These are phyloP conservation scores for Westerdykella sp. DNA, from an alignment of 2,329 filamentous ascomycete genomes.

Conservation along the genomic window DNA sequence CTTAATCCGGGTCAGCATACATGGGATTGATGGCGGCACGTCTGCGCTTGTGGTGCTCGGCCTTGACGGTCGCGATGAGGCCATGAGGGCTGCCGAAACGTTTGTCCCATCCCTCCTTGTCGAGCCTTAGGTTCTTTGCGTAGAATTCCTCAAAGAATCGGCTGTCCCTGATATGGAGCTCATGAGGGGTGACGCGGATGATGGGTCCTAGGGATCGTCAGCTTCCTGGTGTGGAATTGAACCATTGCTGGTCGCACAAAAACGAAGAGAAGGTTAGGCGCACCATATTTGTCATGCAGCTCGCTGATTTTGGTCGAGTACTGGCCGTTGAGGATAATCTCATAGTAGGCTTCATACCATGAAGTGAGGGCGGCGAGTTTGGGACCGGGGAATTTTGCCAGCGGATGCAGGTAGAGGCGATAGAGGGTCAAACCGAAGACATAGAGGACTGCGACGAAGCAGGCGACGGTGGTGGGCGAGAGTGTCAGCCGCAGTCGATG, in stretches of 20 bases:
- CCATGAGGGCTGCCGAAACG: constrained; percentile 24
- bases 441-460: constrained; percentile 8
- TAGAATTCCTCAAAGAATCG: constrained; percentile 35
- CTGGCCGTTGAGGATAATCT: constrained; percentile 27
- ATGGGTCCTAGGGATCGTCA: constrained; percentile 30
- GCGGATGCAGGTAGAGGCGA: constrained; percentile 41
- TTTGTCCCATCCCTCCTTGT: constrained; percentile 34
- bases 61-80: constrained; percentile 24
- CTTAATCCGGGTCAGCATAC: constrained; percentile 11
- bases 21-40: constrained; percentile 28
- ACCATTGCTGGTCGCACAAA: not conserved
- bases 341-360: constrained; percentile 34
- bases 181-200: constrained; percentile 39
- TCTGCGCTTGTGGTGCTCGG: constrained; percentile 25
- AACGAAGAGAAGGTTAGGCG: not conserved
- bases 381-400: constrained; percentile 43
- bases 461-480: no score
- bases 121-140: constrained; percentile 23
- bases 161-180: constrained; percentile 41
- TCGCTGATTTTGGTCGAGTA: constrained; percentile 26
- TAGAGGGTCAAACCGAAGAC: constrained; percentile 26
- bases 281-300: constrained; percentile 31
- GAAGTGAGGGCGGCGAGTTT: constrained; percentile 24
- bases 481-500: constrained; percentile 1
- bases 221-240: not conserved